Evolutionary conservation across 176 grass and related monocot species (phyloP).

Genomic region (Elymus sibiricus): DNA sequence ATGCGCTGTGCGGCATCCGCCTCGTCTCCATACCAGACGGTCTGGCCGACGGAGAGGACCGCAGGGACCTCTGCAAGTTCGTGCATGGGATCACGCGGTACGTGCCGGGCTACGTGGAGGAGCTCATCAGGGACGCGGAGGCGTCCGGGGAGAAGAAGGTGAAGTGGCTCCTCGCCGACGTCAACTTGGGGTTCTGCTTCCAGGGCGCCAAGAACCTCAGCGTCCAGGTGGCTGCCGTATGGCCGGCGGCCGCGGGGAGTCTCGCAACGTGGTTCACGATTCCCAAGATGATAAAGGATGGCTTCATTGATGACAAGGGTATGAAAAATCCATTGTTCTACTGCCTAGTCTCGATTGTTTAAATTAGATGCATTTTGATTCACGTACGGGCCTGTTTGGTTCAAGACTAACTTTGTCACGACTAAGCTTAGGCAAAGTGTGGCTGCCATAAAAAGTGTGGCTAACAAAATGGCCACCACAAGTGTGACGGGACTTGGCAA

Average conservation of each 20-base stretch:
- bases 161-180: constrained; percentile 51
- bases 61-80: constrained; percentile 58
- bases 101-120: constrained; percentile 31
- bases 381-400: too few species aligned
- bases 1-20: constrained; percentile 32
- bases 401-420: too few species aligned
- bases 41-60: constrained; percentile 48
- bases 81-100: constrained; percentile 21
- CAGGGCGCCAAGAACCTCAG: constrained; percentile 36
- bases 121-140: constrained; percentile 23
- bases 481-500: too few species aligned
- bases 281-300: constrained; percentile 43
- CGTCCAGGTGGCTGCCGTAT: constrained; percentile 40
- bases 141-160: background rate
- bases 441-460: too few species aligned
- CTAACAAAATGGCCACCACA: too few species aligned
- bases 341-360: background rate
- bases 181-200: constrained; percentile 60
- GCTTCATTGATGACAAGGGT: constrained; percentile 57
- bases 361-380: too few species aligned
- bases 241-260: constrained; percentile 32
- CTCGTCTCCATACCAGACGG: constrained; percentile 67
- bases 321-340: background rate
- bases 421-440: too few species aligned
- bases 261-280: constrained; percentile 39